Base-by-base conservation (phyloP, 73 alveolate genomes). In the Paramecium sexaurelia region DNA sequence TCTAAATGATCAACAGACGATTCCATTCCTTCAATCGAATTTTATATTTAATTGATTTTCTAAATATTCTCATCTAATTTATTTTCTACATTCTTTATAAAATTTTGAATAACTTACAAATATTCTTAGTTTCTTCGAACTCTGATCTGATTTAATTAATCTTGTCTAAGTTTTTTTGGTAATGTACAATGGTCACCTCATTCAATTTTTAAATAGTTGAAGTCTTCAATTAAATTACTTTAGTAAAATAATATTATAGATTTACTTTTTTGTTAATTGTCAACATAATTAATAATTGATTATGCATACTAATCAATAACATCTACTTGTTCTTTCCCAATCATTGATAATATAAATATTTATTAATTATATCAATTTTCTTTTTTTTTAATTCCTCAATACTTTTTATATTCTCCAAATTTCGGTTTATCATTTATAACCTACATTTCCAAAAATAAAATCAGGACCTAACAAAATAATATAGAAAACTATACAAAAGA, bases 1-100 rank as follows among this genome's bases (percentile, higher is more conserved):
- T 78, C 90, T 13, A 78, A 6, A 43, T 78, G 51, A 43, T 78
- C 90, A 1, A 78, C 75, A 9, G 75, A 78, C 22, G 90, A 78
- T 41, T 78, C 90, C 90, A 78, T 78, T 0, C 90, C 90, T 41
- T 78, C 90, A 19, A 78, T 41, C n/a, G 68, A 24, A 78, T 78
- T 78, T 7, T 26, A 5, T 17, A 78, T 78, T 22, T 39, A 20
- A 78, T 78, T 78, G 8, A 78, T 78, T 43, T 45, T 78, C 43
- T 43, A 9, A 29, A 78, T 78, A 43, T 78, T 37, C 17, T 78
- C 90, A 78, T 78, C 90, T 13, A 78, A 22, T 78, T 78, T 40
- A 26, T 39, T 22, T 13, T 78, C 90, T 51, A 22, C 67, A n/a
- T 2, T n/a, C 67, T 73, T 73, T 61, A 32, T 35, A 41, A 29